These are phyloP conservation scores for Fusarium paranaense DNA, from an alignment of 2,329 filamentous ascomycete species.

Conservation along the genomic window DNA sequence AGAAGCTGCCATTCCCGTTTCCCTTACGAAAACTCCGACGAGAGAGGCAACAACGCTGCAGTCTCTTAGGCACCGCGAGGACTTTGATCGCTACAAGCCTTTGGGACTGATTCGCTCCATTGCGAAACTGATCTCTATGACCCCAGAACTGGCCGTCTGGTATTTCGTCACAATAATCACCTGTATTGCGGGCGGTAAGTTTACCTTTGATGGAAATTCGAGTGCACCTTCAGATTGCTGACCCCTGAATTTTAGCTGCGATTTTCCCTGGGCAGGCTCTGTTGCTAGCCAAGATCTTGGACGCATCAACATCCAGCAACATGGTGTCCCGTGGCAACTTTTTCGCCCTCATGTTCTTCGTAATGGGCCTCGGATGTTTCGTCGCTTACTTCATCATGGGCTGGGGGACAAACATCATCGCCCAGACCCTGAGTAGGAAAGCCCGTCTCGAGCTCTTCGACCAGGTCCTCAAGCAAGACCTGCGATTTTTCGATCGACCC, in stretches of 20 bases:
- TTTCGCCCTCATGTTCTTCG: constrained; percentile 62
- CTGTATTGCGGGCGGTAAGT: not conserved
- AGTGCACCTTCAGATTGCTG: not conserved
- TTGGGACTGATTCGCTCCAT: not conserved
- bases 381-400: constrained; percentile 49
- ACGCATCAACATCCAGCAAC: constrained; percentile 43
- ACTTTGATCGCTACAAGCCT: not conserved
- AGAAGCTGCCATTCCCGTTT: not conserved
- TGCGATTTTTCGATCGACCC: constrained; percentile 53
- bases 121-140: not conserved
- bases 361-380: constrained; percentile 55
- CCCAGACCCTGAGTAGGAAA: not conserved
- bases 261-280: not conserved
- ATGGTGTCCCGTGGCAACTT: constrained; percentile 52
- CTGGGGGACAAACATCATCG: constrained; percentile 1
- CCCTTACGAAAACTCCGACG: not conserved
- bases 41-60: not conserved
- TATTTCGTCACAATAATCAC: not conserved
- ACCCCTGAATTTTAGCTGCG: not conserved
- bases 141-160: not conserved
- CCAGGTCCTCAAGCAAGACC: constrained; percentile 49
- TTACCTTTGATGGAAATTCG: not conserved
- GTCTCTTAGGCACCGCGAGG: not conserved
- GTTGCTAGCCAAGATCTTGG: not conserved
- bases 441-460: constrained; percentile 9